Base-by-base conservation (phyloP, 1,139 yeast genomes). In the Pichia sp. region DNA sequence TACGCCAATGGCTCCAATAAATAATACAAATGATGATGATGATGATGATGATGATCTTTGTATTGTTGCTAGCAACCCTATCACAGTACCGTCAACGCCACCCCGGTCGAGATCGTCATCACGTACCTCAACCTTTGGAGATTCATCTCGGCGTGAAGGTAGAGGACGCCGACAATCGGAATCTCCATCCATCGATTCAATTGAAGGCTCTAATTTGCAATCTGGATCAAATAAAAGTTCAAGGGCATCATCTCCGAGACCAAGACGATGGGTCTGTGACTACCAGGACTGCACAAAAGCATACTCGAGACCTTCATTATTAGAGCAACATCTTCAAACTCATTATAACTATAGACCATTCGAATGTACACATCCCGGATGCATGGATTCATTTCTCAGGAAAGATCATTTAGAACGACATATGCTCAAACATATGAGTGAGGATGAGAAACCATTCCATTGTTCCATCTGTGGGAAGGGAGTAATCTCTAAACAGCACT, bases 391-490 rank as follows among this genome's bases (percentile, higher is more conserved):
- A 0, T 91, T 87, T 52, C 63, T 76, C 16, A 68, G 96, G 35
- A 83, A 81, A 47, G 75, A 86, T 12, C 97, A 91, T 59, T 61
- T 91, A 30, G 74, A 75, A 35, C 74, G 87, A 16, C 99, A 91
- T 55, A 46, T 67, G 44, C 58, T 82, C 20, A 74, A 87, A 12
- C 91, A 82, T 52, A 52, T 62, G 16, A 64, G 62, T 24, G 63
- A 72, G 6, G 67, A 65, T 3, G 72, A 68, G 13, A 84, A 83
- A 50, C 96, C 96, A 0, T 79, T 71, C 52, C 72, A 67, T 37
- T 91, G 99, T 52, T 60, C 76, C 0, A 59, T 69, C 1, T 91
- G 99, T 56, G 80, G 80, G 1, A 86, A 86, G 55, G 95, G 96
- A 2, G 82, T 85, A 39, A 81, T 80, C 43, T 73, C 94, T 0